Evolutionary conservation across 176 grass and related monocot species (phyloP).

Genomic region (Raddia distichophylla): DNA sequence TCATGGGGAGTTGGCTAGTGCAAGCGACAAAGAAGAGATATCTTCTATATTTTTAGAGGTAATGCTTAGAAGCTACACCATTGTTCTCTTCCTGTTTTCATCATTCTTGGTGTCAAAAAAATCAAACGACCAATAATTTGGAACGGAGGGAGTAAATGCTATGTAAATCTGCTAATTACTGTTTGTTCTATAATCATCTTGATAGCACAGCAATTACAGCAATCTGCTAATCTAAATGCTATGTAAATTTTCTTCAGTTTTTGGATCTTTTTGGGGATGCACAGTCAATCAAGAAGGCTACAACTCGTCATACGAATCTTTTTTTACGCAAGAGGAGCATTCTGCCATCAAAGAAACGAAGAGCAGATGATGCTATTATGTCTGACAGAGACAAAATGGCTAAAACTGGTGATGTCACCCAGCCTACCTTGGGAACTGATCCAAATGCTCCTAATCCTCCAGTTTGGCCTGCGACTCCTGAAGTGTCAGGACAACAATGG

Average conservation of each 20-base stretch:
- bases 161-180: background rate
- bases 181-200: conserved; percentile 10
- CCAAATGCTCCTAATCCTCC: conserved; percentile 66
- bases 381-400: conserved; percentile 77
- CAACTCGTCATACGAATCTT: conserved; percentile 58
- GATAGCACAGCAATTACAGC: background rate
- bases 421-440: conserved; percentile 58
- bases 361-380: conserved; percentile 65
- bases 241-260: conserved; percentile 58
- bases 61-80: conserved; percentile 37
- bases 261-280: conserved; percentile 95
- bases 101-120: too few species aligned
- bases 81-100: background rate
- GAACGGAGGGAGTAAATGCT: too few species aligned
- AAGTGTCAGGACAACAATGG: conserved; percentile 66
- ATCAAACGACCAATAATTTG: too few species aligned
- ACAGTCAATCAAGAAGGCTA: conserved; percentile 83
- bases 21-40: conserved; percentile 88
- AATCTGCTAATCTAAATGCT: conserved; percentile 2
- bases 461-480: conserved; percentile 59
- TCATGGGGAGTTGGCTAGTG: conserved; percentile 50
- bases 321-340: conserved; percentile 71
- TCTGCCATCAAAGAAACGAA: conserved; percentile 79
- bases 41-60: conserved; percentile 97
- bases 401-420: conserved; percentile 61